Evolutionary conservation across 768 basidiomycete genomes (phyloP).

Genomic region (Pseudohyphozyma bogoriensis): DNA sequence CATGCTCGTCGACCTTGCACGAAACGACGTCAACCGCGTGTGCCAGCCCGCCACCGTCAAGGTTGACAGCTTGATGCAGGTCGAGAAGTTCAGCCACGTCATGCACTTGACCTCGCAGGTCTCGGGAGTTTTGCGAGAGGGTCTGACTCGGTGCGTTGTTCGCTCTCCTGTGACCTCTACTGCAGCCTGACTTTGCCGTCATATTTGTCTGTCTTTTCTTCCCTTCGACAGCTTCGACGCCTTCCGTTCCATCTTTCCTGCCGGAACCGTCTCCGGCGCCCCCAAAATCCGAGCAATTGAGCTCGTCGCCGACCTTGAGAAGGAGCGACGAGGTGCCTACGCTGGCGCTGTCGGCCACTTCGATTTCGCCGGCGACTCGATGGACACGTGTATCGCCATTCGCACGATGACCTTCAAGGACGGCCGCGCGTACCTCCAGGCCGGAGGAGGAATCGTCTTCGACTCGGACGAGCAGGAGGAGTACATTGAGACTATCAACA

Average conservation of each 20-base stretch:
- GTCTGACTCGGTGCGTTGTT: constrained; percentile 58
- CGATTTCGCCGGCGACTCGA: constrained; percentile 67
- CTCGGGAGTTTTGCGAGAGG: constrained; percentile 71
- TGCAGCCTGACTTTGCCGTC: neutral
- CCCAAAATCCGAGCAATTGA: constrained; percentile 99
- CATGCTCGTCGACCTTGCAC: constrained; percentile 95
- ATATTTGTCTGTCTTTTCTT: neutral
- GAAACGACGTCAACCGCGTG: constrained; percentile 96
- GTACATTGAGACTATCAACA: constrained; percentile 90
- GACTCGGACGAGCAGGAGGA: constrained; percentile 98
- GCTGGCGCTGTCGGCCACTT: constrained; percentile 97
- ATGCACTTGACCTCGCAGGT: constrained; percentile 95
- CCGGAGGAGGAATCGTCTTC: constrained; percentile 89
- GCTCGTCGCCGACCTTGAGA: constrained; percentile 72
- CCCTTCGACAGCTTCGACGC: constrained; percentile 68
- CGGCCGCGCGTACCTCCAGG: constrained; percentile 75
- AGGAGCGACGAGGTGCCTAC: constrained; percentile 84
- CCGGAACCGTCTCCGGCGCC: constrained; percentile 95
- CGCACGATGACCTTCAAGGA: constrained; percentile 96
- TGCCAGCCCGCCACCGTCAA: constrained; percentile 91
- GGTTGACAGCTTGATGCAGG: constrained; percentile 83
- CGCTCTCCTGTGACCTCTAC: neutral
- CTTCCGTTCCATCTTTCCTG: constrained; percentile 97
- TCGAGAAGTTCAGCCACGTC: constrained; percentile 96
- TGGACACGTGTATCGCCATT: constrained; percentile 99